Conservation (phyloP, 2,329 filamentous ascomycete genomes). For the Boeremia exigua region DNA sequence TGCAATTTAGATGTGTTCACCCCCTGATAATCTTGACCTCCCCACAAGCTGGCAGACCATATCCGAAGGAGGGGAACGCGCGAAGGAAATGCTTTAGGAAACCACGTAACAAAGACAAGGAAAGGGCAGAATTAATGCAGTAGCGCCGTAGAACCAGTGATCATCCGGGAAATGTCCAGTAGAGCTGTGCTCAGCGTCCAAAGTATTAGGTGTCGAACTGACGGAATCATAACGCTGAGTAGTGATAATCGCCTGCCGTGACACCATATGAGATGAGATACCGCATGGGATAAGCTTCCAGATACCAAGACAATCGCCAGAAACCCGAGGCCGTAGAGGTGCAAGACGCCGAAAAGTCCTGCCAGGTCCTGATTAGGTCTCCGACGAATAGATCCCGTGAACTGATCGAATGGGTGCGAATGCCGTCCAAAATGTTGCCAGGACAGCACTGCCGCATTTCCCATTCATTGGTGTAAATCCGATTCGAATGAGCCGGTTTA, state of each 20-base stretch:
- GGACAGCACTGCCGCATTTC: slow-evolving; percentile 55
- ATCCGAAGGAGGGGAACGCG: slow-evolving; percentile 44
- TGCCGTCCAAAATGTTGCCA: slow-evolving; percentile 46
- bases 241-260: slow-evolving; percentile 28
- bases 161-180: slow-evolving; percentile 35
- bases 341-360: slow-evolving; percentile 36
- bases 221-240: slow-evolving; percentile 25
- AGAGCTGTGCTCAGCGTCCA: slow-evolving; percentile 35
- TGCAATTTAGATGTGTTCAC: slow-evolving; percentile 48
- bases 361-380: slow-evolving; percentile 42
- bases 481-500: slow-evolving; percentile 37
- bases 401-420: slow-evolving; percentile 46
- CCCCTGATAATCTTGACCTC: slow-evolving; percentile 48
- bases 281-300: slow-evolving; percentile 39
- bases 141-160: slow-evolving; percentile 36
- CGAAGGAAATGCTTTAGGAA: slow-evolving; percentile 37
- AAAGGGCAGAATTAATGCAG: slow-evolving; percentile 41
- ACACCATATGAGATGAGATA: slow-evolving; percentile 34
- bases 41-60: slow-evolving; percentile 52
- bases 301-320: slow-evolving; percentile 36
- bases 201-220: slow-evolving; percentile 24
- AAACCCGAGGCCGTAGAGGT: slow-evolving; percentile 33
- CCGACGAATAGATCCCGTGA: slow-evolving; percentile 46
- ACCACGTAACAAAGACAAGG: slow-evolving; percentile 32
- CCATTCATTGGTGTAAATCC: slow-evolving; percentile 47